These are phyloP conservation scores for Sporothrix pseudoabietina DNA, from an alignment of 2,329 filamentous ascomycete species.

Conservation along the genomic window DNA sequence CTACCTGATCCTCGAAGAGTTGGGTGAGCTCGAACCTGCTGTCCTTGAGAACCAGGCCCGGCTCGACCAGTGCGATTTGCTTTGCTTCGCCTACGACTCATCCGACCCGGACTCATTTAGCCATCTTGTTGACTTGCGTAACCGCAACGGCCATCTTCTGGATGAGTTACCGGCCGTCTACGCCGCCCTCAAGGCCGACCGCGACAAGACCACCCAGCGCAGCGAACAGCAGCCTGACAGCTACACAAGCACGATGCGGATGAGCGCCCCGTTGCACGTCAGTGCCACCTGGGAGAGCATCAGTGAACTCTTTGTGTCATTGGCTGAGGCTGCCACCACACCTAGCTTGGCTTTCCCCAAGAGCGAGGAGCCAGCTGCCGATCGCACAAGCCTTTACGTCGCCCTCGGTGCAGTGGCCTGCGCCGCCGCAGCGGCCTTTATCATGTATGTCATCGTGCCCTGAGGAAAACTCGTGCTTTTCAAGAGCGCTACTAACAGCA, in stretches of 20 bases:
- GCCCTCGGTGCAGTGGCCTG: slow-evolving; percentile 74
- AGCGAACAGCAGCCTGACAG: slow-evolving; percentile 89
- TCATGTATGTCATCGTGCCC: slow-evolving; percentile 61
- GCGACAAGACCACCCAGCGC: slow-evolving; percentile 94
- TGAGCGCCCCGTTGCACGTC: slow-evolving; percentile 90
- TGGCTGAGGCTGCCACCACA: slow-evolving; percentile 89
- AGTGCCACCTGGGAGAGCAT: slow-evolving; percentile 94
- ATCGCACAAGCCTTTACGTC: slow-evolving; percentile 83
- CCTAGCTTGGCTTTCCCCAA: slow-evolving; percentile 88
- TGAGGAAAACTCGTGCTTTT: neutral
- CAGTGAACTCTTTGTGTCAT: slow-evolving; percentile 85
- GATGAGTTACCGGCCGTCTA: slow-evolving; percentile 91
- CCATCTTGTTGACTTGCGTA: slow-evolving; percentile 80
- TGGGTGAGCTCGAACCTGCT: slow-evolving; percentile 92
- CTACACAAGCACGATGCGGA: slow-evolving; percentile 81
- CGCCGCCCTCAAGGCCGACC: slow-evolving; percentile 90
- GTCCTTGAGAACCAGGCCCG: slow-evolving; percentile 90
- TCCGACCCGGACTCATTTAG: slow-evolving; percentile 95
- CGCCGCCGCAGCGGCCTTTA: slow-evolving; percentile 63
- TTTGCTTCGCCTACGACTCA: slow-evolving; percentile 96
- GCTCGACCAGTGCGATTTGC: slow-evolving; percentile 86
- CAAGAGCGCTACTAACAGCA: neutral
- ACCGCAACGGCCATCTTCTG: slow-evolving; percentile 62
- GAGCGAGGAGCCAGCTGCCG: slow-evolving; percentile 80
- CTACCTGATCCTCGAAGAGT: slow-evolving; percentile 92